Conservation (phyloP, 495 filamentous ascomycete species). For the Filosporella fistucella region DNA sequence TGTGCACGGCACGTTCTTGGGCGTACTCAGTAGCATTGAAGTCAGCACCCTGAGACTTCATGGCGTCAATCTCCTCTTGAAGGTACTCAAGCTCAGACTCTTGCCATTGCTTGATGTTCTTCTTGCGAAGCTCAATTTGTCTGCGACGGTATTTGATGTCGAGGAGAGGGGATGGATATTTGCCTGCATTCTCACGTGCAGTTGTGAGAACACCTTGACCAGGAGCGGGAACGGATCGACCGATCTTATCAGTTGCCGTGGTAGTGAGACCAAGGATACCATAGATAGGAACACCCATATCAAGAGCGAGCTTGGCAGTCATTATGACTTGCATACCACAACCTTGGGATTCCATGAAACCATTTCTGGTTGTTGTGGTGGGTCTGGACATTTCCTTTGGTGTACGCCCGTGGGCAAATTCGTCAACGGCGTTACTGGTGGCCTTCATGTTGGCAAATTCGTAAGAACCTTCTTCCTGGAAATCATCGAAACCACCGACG, state of each 20-base stretch:
- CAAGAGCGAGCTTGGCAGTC: constrained; percentile 90
- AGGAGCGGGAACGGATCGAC: constrained; percentile 92
- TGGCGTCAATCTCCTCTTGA: constrained; percentile 84
- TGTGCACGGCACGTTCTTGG: constrained; percentile 77
- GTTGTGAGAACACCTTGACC: constrained; percentile 98
- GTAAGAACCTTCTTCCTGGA: constrained; percentile 98
- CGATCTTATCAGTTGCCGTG: constrained; percentile 99
- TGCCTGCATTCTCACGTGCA: constrained; percentile 82
- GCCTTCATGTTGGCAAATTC: constrained; percentile 99
- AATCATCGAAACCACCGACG: constrained; percentile 98
- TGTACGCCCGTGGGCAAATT: constrained; percentile 91
- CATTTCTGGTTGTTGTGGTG: constrained; percentile 91
- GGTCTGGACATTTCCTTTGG: constrained; percentile 97
- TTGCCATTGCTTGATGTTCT: constrained; percentile 92
- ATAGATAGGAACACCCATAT: constrained; percentile 98
- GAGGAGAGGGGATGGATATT: constrained; percentile 89
- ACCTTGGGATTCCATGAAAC: constrained; percentile 99
- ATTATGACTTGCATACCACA: constrained; percentile 98
- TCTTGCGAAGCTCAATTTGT: constrained; percentile 87
- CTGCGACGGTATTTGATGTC: constrained; percentile 96
- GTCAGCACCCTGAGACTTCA: constrained; percentile 70
- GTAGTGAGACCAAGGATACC: constrained; percentile 91
- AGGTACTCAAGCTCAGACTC: constrained; percentile 91
- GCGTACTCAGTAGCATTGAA: constrained; percentile 83
- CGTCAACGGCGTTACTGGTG: constrained; percentile 93